Base-by-base conservation (phyloP, 768 basidiomycete species). In the Sporobolomyces roseus region DNA sequence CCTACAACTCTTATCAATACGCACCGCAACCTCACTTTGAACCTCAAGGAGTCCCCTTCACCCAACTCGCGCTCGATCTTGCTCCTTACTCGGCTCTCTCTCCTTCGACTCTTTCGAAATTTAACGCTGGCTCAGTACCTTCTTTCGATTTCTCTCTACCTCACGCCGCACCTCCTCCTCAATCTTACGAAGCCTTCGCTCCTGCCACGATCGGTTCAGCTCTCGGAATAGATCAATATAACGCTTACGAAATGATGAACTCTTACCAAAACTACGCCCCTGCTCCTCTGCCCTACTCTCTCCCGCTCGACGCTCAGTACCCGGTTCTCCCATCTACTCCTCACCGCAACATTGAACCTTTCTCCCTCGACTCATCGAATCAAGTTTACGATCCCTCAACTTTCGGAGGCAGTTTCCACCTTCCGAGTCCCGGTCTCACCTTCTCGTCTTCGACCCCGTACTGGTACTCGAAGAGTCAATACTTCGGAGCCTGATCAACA, bases 391-490 rank as follows among this genome's bases (percentile, higher is more conserved):
- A 41, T 41, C 38, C 38, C 17, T 41, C 38, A 41, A 4, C n/a
- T 41, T 64, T 52, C 58, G 53, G 25, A 30, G 62, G 51, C 5
- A 49, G 43, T n/a, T 65, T 69, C 36, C 63, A 64, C 46, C 52
- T 69, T 17, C 45, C 51, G 21, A 61, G 58, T 21, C 68, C 68
- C 23, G 68, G 68, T 19, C n/a, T 69, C 27, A 64, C 68, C 32
- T 69, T 69, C 36, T 46, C 54, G 13, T 55, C 51, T 3, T 61
- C 58, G n/a, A 69, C 62, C 27, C 63, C 68, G 30, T 53, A 27
- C 12, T 63, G 68, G 68, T 30, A 35, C n/a, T 2, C 45, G 2
- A 19, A 48, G 23, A 7, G 5, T 30, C 58, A 48, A 25, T 60
- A 60, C 58, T 48, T 48, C 19, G n/a, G n/a, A n/a, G n/a, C n/a